These are phyloP conservation scores for Coemansia sp. DNA, from an alignment of 192 early-diverging fungal genomes.

Conservation along the genomic window DNA sequence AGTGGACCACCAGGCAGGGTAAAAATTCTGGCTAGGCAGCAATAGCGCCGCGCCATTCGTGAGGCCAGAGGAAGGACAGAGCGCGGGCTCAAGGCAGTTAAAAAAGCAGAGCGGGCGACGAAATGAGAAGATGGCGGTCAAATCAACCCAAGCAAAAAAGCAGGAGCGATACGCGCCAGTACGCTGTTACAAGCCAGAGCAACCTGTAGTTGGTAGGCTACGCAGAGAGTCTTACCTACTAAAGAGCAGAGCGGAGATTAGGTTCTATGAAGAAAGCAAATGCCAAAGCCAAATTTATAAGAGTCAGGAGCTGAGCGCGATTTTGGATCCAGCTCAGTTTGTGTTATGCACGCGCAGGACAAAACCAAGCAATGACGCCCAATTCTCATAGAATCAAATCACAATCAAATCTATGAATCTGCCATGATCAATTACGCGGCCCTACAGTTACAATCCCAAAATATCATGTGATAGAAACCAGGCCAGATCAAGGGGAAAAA, in stretches of 20 bases:
- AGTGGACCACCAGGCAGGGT: conserved; percentile 2
- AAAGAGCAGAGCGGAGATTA: conserved; percentile 4
- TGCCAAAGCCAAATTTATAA: background rate
- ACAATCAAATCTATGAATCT: background rate
- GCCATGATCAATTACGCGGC: conserved; percentile 4
- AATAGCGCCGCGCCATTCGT: background rate
- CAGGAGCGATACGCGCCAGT: background rate
- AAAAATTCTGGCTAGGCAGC: background rate
- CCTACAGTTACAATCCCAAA: background rate
- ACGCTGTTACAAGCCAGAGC: background rate
- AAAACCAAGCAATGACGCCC: background rate
- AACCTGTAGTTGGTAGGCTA: background rate
- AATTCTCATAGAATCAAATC: background rate
- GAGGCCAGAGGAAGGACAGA: background rate
- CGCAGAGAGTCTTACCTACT: background rate
- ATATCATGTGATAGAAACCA: background rate
- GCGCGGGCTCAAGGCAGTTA: background rate
- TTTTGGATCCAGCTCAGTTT: background rate
- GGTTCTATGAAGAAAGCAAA: background rate
- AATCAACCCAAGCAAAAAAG: background rate
- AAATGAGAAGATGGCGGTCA: background rate
- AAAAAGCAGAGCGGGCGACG: background rate
- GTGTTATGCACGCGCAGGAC: background rate
- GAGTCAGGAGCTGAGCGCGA: background rate
- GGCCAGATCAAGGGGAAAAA: conserved; percentile 1